Evolutionary conservation across 371 early-diverging fungal genomes (phyloP).

Genomic region (Apophysomyces ossiformis): DNA sequence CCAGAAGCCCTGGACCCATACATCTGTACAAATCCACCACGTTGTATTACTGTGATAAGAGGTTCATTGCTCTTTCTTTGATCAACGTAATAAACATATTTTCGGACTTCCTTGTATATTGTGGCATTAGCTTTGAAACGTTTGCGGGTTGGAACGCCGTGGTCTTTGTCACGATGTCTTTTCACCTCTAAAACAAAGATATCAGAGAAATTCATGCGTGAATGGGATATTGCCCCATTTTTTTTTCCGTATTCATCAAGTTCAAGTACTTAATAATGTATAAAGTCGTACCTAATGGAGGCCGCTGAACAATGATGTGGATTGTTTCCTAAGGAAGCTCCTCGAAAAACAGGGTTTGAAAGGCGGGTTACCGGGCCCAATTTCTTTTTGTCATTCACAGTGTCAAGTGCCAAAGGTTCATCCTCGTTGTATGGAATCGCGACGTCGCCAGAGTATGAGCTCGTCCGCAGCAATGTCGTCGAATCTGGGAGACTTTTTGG

Average conservation of each 20-base stretch:
- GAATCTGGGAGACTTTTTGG: too few relatives aligned
- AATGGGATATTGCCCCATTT: neutral
- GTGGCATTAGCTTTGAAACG: neutral
- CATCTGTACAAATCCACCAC: conserved; percentile 18
- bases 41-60: conserved; percentile 9
- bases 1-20: conserved; percentile 24
- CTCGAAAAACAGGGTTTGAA: too few relatives aligned
- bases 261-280: too few relatives aligned
- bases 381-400: too few relatives aligned
- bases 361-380: too few relatives aligned
- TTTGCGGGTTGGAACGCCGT: neutral
- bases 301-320: too few relatives aligned
- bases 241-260: neutral
- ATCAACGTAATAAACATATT: conserved; percentile 9
- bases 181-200: neutral
- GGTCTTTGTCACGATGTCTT: neutral
- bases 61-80: conserved; percentile 12
- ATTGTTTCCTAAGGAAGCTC: too few relatives aligned
- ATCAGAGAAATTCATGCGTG: neutral
- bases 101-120: neutral
- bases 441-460: neutral
- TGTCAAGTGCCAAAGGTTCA: too few relatives aligned
- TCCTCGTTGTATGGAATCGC: neutral
- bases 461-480: too few relatives aligned
- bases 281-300: neutral